These are phyloP conservation scores for Chenopodium album DNA, from an alignment of 148 eudicot species.

Conservation along the genomic window DNA sequence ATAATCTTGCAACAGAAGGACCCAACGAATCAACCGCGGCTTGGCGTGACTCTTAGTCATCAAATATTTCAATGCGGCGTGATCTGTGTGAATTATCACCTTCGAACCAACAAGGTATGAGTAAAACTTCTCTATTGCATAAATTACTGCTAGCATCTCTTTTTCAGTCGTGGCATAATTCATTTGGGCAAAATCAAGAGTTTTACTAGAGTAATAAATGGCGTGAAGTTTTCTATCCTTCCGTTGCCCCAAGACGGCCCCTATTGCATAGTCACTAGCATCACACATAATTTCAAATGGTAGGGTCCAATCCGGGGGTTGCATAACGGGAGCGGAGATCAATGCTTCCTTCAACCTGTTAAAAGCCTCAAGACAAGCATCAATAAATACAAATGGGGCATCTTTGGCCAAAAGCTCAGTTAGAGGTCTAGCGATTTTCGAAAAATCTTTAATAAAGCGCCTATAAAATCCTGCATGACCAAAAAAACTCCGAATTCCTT, in stretches of 20 bases:
- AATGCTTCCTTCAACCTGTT: neutral
- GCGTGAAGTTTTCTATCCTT: too few relatives aligned
- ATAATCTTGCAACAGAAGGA: neutral
- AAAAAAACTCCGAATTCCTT: neutral
- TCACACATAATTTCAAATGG: neutral
- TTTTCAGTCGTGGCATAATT: too few relatives aligned
- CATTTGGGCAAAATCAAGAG: too few relatives aligned
- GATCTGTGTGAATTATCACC: neutral
- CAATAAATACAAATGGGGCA: neutral
- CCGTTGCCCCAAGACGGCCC: too few relatives aligned
- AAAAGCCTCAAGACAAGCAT: neutral
- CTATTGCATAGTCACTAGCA: too few relatives aligned
- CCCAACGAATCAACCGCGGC: neutral
- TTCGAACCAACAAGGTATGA: neutral
- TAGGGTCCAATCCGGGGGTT: neutral
- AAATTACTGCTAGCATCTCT: neutral
- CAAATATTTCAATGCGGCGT: neutral
- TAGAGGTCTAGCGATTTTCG: neutral
- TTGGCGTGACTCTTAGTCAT: neutral
- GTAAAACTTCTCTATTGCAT: neutral
- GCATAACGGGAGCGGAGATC: neutral
- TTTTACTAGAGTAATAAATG: too few relatives aligned
- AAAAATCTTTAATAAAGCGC: neutral
- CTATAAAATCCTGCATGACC: neutral
- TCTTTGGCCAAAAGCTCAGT: neutral